Percentiles rank a stretch among this genome's conserved stretches.
Evolutionary conservation across 768 basidiomycete species (phyloP).

Genomic region (Asterophora lycoperdoides): DNA sequence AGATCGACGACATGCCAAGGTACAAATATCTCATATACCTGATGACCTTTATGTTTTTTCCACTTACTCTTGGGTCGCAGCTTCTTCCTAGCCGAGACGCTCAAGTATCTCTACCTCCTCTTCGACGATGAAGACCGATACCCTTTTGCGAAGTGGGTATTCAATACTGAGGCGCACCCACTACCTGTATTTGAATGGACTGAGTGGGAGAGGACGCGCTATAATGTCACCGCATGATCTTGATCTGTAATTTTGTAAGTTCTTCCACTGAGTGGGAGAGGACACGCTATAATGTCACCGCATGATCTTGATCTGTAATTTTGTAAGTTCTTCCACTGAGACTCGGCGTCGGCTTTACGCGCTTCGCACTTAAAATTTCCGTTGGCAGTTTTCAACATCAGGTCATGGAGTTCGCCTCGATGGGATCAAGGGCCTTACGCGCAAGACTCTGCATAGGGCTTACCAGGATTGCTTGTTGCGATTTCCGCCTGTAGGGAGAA

Average conservation of each 20-base stretch:
- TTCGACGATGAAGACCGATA: conserved; percentile 54
- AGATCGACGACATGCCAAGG: conserved; percentile 72
- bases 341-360: too few species aligned
- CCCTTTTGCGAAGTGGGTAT: conserved; percentile 52
- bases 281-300: conserved; percentile 34
- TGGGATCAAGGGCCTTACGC: too few species aligned
- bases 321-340: too few species aligned
- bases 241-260: too few species aligned
- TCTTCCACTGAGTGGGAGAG: conserved; percentile 38
- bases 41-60: too few species aligned
- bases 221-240: conserved; percentile 25
- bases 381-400: too few species aligned
- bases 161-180: conserved; percentile 72
- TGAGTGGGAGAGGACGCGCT: conserved; percentile 43
- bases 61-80: conserved; percentile 20
- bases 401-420: too few species aligned
- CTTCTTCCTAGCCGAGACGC: conserved; percentile 43
- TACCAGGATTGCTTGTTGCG: too few species aligned
- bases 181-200: conserved; percentile 63
- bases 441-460: too few species aligned
- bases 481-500: too few species aligned
- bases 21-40: conserved; percentile 19
- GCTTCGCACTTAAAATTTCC: too few species aligned
- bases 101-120: conserved; percentile 66
- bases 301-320: not conserved